These are phyloP conservation scores for Aquilaria yunnanensis DNA, from an alignment of 345 rosid species.

Conservation along the genomic window DNA sequence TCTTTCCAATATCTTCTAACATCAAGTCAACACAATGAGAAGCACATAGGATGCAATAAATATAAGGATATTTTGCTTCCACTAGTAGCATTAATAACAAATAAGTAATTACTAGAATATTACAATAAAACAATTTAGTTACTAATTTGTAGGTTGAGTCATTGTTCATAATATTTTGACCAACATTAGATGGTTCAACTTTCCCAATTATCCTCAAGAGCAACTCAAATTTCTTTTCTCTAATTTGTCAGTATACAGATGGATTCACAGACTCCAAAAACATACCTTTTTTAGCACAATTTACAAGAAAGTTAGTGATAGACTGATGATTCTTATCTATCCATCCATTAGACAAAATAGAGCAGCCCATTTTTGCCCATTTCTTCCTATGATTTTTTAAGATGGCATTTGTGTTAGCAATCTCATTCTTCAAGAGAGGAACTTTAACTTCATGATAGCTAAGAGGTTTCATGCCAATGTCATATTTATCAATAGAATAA, in stretches of 20 bases:
- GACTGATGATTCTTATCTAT: not conserved
- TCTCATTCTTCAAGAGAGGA: not conserved
- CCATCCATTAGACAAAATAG: conserved; percentile 3
- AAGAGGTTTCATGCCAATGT: not conserved
- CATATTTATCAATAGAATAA: not conserved
- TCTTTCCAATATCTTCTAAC: not conserved
- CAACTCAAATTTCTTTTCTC: conserved; percentile 2
- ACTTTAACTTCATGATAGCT: too few species aligned
- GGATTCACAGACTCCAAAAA: conserved; percentile 11
- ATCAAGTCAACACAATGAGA: not conserved
- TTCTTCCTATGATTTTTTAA: not conserved
- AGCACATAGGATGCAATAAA: not conserved
- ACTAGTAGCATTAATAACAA: not conserved
- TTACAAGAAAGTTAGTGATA: not conserved
- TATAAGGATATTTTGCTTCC: not conserved
- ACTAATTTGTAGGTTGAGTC: not conserved
- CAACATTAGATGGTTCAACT: not conserved
- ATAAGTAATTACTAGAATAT: not conserved
- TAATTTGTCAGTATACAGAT: not conserved
- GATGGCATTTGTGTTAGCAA: not conserved
- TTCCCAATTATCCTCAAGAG: not conserved
- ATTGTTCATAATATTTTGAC: conserved; percentile 5
- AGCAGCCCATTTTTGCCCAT: conserved; percentile 1
- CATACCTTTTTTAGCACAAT: not conserved
- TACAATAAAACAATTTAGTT: not conserved